A percentile compares a stretch with the other conserved stretches of the same genome.
Conservation (phyloP, 805 yeast species). For the Candida corydali region DNA sequence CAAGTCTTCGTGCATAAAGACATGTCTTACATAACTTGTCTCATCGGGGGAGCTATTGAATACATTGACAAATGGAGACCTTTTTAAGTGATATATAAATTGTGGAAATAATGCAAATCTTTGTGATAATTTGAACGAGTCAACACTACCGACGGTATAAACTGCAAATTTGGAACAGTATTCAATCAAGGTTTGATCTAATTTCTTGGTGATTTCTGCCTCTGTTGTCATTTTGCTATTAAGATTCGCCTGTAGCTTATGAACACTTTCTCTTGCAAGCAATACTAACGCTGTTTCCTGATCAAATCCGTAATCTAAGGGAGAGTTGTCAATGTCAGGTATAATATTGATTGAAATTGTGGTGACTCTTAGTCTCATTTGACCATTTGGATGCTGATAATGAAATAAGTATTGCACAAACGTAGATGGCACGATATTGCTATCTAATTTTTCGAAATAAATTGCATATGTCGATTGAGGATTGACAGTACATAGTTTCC, state of each 20-base stretch:
- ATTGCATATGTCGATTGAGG: conserved; percentile 59
- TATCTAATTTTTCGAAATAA: conserved; percentile 49
- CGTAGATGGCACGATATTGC: conserved; percentile 22
- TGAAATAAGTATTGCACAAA: conserved; percentile 53
- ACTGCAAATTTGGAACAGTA: conserved; percentile 34
- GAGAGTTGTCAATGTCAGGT: conserved; percentile 35
- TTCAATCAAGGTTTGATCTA: conserved; percentile 28
- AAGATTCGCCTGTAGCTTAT: conserved; percentile 27
- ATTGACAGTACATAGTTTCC: conserved; percentile 55
- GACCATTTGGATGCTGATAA: conserved; percentile 60
- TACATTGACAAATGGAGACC: conserved; percentile 62
- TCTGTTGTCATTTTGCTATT: conserved; percentile 12
- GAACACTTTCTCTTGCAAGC: conserved; percentile 51
- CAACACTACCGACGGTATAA: conserved; percentile 43
- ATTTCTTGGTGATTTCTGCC: conserved; percentile 39
- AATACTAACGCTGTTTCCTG: conserved; percentile 68
- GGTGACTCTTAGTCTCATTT: conserved; percentile 56
- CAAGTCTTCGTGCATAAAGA: conserved; percentile 58
- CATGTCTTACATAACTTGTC: conserved; percentile 60
- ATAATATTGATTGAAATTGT: conserved; percentile 46
- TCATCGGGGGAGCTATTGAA: conserved; percentile 73
- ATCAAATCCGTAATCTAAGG: conserved; percentile 50
- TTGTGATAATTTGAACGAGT: conserved; percentile 47
- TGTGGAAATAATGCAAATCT: conserved; percentile 58
- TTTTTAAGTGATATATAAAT: conserved; percentile 61